Evolutionary conservation across 495 filamentous ascomycete genomes (phyloP), one percentile per base, ranked within the genome.

Genomic region (Penicillium bovifimosum): DNA sequence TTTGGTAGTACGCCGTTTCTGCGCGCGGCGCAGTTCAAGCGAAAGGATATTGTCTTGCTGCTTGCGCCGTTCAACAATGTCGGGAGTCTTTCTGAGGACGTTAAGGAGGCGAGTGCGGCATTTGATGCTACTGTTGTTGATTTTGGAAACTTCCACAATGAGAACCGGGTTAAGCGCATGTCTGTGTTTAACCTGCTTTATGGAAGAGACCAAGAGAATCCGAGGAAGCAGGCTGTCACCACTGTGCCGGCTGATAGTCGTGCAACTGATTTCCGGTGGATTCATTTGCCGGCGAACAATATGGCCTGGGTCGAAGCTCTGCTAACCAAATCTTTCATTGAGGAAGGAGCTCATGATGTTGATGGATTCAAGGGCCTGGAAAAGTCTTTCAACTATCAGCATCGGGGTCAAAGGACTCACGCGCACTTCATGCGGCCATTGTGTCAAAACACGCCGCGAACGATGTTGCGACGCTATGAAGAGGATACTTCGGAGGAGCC

Each of bases 51-150:
- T 36, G 79, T 83, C 14, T 65, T 73, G 36, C 63, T 83, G 5
- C 65, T 85, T 11, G 78, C 80, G 1, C 81, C 80, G 3, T 77
- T 76, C 32, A 77, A 77, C 32, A 73, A 80, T 54, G 70, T 78
- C 5, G 63, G 73, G 16, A 69, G 69, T 5, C 62, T 87, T 11
- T 79, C 78, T 0, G 61, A 74, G 4, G 75, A 81, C 61, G 81
- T 81, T 6, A 70, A 72, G 14, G 73, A 71, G 13, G 83, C 84
- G 5, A 81, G 76, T 51, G 73, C 77, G 53, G 79, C 78, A 0
- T 86, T 86, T 59, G 79, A 84, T 50, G 83, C 83, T 6, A 86
- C 82, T 1, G 74, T 87, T 41, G 82, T 87, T 8, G 83, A 86
- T 58, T 87, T 87, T 60, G 83, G 82, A 10, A 77, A 83, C 47